Conservation (phyloP, 805 yeast species). For the Ogataea siamensis region DNA sequence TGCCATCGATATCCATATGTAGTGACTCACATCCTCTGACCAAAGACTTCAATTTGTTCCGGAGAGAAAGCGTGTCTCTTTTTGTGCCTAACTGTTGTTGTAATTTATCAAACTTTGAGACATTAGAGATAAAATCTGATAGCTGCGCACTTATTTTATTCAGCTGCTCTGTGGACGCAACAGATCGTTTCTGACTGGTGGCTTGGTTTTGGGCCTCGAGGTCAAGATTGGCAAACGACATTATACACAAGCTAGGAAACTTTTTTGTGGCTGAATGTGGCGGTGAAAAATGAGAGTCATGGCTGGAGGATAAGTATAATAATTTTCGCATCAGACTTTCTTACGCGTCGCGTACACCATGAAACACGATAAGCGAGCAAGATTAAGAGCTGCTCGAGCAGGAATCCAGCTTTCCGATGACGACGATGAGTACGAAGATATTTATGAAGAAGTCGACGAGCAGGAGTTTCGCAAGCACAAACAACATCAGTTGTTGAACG, state of each 20-base stretch:
- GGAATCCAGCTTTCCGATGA: constrained; percentile 48
- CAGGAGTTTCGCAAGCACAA: constrained; percentile 71
- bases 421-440: constrained; percentile 44
- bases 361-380: constrained; percentile 38
- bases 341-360: constrained; percentile 11
- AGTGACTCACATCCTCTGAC: constrained; percentile 19
- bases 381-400: constrained; percentile 61
- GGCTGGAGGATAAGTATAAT: constrained; percentile 2
- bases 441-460: constrained; percentile 89
- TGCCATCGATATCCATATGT: constrained; percentile 17
- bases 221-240: constrained; percentile 57
- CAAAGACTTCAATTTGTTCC: constrained; percentile 33
- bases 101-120: constrained; percentile 49
- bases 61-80: constrained; percentile 42
- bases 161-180: constrained; percentile 7
- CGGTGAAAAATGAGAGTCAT: constrained; percentile 1
- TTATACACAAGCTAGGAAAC: constrained; percentile 17
- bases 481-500: constrained; percentile 76
- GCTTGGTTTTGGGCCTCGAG: constrained; percentile 43
- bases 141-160: constrained; percentile 22
- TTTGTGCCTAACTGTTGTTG: constrained; percentile 51
- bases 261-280: constrained; percentile 6
- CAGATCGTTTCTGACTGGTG: neutral
- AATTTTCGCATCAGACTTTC: neutral
- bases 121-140: constrained; percentile 37